Base-by-base conservation (phyloP, 768 basidiomycete species). In the Suillus discolor region DNA sequence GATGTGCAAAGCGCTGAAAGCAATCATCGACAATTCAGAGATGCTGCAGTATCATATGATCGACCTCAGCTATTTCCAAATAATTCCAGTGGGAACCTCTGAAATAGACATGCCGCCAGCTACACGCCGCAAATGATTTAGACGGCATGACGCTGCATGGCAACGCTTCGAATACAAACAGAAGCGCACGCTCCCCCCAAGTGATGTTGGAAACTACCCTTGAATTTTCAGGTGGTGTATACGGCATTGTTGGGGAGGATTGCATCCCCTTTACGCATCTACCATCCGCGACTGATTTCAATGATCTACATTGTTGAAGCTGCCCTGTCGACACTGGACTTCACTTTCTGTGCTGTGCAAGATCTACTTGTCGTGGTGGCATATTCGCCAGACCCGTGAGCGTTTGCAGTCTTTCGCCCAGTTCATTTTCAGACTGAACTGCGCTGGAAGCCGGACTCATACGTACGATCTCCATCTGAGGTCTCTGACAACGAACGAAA, bases 311-410 rank as follows among this genome's bases (percentile, higher is more conserved):
- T 54, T 54, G 11, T 42, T 85, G 84, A 84, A 81, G 79, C 1
- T 82, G 85, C 66, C 57, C 72, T 31, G 82, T 84, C 75, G 74
- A 72, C 15, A 79, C 81, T 85, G 31, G 85, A 88, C 67, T 86
- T 87, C 61, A 85, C 85, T 1, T 85, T 87, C 81, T 85, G 85
- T 73, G 84, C 84, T 13, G 76, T 80, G 6, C 84, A 85, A 72
- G 84, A 87, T 72, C 71, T 88, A 5, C 75, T 87, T 18, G 82
- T 85, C 15, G 79, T 87, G 15, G 81, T 87, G 18, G 77, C 81
- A 73, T 82, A 13, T 78, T 34, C 53, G 20, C 75, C 80, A 44
- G 69, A 74, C 28, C 75, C 78, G 85, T 85, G 70, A 66, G 83
- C 73, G n/a, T 62, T 57, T 49, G 16, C n/a, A 38, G 31, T 57